Conservation (phyloP, 176 grass and related monocot species). For the Puya raimondii region DNA sequence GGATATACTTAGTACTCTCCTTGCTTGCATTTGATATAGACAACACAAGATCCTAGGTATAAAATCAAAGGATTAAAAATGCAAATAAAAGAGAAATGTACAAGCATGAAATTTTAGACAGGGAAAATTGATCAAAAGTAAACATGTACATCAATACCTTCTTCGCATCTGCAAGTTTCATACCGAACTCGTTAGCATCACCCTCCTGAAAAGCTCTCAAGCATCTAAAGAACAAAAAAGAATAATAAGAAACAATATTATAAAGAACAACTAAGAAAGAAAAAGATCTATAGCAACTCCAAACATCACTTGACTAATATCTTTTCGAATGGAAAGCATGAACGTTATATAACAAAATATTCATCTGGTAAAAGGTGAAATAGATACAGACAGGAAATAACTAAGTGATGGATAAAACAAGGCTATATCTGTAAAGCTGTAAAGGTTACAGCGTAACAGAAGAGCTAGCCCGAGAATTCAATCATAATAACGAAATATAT, state of each 20-base stretch:
- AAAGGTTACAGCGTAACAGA: too few relatives aligned
- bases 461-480: too few relatives aligned
- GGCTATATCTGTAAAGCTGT: too few relatives aligned
- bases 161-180: slow-evolving; percentile 65
- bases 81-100: background rate
- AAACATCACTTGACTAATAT: background rate
- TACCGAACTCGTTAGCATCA: slow-evolving; percentile 63
- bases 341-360: too few relatives aligned
- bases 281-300: background rate
- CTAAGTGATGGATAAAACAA: too few relatives aligned
- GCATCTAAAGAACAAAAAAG: slow-evolving; percentile 54
- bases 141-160: slow-evolving; percentile 37
- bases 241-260: slow-evolving; percentile 9
- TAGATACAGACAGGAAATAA: too few relatives aligned
- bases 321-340: too few relatives aligned
- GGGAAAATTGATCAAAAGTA: background rate
- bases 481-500: too few relatives aligned
- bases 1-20: slow-evolving; percentile 86
- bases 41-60: slow-evolving; percentile 60
- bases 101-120: background rate
- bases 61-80: background rate
- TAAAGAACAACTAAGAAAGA: background rate
- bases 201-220: slow-evolving; percentile 82
- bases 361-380: too few relatives aligned
- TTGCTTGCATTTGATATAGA: slow-evolving; percentile 80